Evolutionary conservation across 768 basidiomycete species (phyloP).

Genomic region (Leccinum olivaceopallidum): DNA sequence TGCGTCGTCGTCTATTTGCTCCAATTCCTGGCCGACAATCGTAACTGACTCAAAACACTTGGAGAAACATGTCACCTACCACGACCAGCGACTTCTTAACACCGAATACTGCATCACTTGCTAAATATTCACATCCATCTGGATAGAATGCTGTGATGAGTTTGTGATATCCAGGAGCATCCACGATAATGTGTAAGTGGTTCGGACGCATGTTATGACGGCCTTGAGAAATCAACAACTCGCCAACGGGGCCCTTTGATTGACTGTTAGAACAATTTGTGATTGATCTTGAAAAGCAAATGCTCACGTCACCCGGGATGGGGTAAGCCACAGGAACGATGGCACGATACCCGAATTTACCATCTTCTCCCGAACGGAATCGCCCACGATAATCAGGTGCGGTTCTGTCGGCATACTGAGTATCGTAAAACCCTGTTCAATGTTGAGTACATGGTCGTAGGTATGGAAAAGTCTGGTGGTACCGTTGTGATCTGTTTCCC

Average conservation of each 20-base stretch:
- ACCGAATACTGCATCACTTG: too few species aligned
- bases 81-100: too few species aligned
- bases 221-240: constrained; percentile 51
- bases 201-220: constrained; percentile 80
- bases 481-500: constrained; percentile 74
- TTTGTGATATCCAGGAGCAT: too few species aligned
- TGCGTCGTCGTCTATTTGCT: too few species aligned
- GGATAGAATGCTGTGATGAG: too few species aligned
- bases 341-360: constrained; percentile 69
- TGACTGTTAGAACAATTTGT: constrained; percentile 10
- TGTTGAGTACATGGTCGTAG: neutral
- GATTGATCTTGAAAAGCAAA: constrained; percentile 6
- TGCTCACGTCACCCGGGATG: constrained; percentile 66
- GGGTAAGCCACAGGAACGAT: constrained; percentile 69
- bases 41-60: too few species aligned
- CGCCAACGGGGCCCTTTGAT: constrained; percentile 66
- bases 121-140: too few species aligned
- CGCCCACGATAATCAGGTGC: constrained; percentile 76
- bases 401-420: constrained; percentile 55
- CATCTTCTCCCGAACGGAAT: constrained; percentile 57
- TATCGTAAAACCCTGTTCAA: constrained; percentile 38
- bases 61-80: too few species aligned
- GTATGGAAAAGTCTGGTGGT: constrained; percentile 23
- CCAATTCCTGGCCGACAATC: too few species aligned
- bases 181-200: constrained; percentile 68